Evolutionary conservation across 2,329 filamentous ascomycete genomes (phyloP).

Genomic region (Fusarium neocosmosporiellum): DNA sequence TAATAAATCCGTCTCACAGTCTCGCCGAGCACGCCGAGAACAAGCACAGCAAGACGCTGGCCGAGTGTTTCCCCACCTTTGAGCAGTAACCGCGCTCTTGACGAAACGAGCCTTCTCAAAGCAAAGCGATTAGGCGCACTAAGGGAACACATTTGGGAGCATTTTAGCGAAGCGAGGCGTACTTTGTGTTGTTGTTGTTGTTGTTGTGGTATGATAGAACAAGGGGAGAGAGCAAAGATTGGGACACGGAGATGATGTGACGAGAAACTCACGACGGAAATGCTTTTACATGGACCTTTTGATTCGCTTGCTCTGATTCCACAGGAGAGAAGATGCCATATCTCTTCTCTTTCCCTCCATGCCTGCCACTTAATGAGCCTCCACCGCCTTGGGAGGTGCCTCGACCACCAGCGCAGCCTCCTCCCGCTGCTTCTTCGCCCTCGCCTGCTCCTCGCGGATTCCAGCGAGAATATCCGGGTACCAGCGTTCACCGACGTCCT

Average conservation of each 20-base stretch:
- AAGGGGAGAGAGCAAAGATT: neutral
- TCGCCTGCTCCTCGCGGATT: slow-evolving; percentile 69
- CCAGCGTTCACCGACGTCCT: slow-evolving; percentile 86
- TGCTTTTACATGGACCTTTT: slow-evolving; percentile 35
- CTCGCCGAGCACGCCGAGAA: slow-evolving; percentile 78
- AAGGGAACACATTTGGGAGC: slow-evolving; percentile 11
- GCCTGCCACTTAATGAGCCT: slow-evolving; percentile 45
- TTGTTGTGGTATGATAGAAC: slow-evolving; percentile 28
- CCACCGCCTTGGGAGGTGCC: slow-evolving; percentile 41
- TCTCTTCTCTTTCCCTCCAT: neutral
- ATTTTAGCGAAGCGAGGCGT: slow-evolving; percentile 38
- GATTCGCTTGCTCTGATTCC: slow-evolving; percentile 6
- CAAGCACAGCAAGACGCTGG: slow-evolving; percentile 79
- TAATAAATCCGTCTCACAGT: slow-evolving; percentile 51
- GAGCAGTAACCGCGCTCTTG: slow-evolving; percentile 21
- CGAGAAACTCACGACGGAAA: slow-evolving; percentile 28
- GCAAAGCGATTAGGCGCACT: slow-evolving; percentile 18
- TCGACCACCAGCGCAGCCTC: slow-evolving; percentile 31
- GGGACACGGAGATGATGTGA: slow-evolving; percentile 19
- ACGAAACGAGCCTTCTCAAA: neutral
- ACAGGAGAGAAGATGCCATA: neutral
- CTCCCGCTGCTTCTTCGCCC: slow-evolving; percentile 49
- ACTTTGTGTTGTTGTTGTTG: slow-evolving; percentile 2
- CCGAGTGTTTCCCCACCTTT: slow-evolving; percentile 76
- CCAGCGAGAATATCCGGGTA: slow-evolving; percentile 72